These are phyloP conservation scores for Xylaria sp. DNA, from an alignment of 495 filamentous ascomycete species.

Conservation along the genomic window DNA sequence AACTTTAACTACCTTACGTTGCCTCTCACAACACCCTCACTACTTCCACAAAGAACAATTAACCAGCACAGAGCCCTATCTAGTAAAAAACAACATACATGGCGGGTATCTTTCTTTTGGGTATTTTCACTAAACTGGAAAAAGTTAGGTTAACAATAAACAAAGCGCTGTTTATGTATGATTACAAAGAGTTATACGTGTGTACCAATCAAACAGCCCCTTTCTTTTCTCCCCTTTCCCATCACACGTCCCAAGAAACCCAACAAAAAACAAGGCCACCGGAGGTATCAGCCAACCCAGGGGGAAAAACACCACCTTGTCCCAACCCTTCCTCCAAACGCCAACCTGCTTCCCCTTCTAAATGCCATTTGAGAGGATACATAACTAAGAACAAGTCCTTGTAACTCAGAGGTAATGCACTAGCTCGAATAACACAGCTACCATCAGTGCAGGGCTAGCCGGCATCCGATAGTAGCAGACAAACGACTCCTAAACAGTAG, in stretches of 20 bases:
- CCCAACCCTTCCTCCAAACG: slow-evolving; percentile 12
- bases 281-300: slow-evolving; percentile 17
- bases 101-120: slow-evolving; percentile 1
- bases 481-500: neutral
- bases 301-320: slow-evolving; percentile 11
- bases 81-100: neutral
- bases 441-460: slow-evolving; percentile 3
- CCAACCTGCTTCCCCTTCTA: slow-evolving; percentile 9
- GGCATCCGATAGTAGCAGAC: neutral
- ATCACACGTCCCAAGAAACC: neutral
- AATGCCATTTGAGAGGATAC: slow-evolving; percentile 6
- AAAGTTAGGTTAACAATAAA: neutral
- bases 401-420: neutral
- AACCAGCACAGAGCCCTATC: neutral
- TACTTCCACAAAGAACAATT: neutral
- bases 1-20: too few relatives aligned
- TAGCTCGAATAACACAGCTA: neutral
- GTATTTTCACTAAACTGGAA: slow-evolving; percentile 5
- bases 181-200: slow-evolving; percentile 25
- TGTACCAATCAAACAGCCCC: neutral
- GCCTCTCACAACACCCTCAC: neutral
- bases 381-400: neutral
- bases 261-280: neutral
- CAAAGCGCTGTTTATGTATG: slow-evolving; percentile 21
- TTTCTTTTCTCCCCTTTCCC: neutral